Conservation (phyloP, 179 eudicot genomes). For the Spinacia oleracea region DNA sequence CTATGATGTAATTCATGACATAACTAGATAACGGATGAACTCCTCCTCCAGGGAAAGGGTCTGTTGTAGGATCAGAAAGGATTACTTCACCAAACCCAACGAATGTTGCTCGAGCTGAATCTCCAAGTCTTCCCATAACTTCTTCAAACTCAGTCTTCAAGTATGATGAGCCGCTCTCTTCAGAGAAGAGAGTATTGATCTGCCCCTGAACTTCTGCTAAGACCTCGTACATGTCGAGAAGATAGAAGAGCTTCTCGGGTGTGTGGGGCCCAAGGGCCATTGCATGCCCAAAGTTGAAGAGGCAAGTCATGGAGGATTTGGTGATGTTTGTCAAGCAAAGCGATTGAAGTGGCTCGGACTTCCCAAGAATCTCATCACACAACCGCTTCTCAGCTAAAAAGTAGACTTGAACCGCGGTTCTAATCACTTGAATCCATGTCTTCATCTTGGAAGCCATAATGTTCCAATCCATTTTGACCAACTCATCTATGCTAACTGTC, state of each 20-base stretch:
- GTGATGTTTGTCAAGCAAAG: slow-evolving; percentile 48
- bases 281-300: slow-evolving; percentile 78
- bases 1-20: slow-evolving; percentile 73
- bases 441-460: slow-evolving; percentile 51
- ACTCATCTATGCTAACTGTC: slow-evolving; percentile 58
- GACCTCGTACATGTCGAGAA: slow-evolving; percentile 72
- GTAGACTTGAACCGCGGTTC: slow-evolving; percentile 47
- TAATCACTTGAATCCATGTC: slow-evolving; percentile 56
- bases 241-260: slow-evolving; percentile 65
- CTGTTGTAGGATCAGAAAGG: slow-evolving; percentile 43
- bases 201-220: slow-evolving; percentile 45
- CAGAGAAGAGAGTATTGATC: slow-evolving; percentile 43
- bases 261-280: slow-evolving; percentile 52
- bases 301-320: slow-evolving; percentile 46
- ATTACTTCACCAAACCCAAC: slow-evolving; percentile 46
- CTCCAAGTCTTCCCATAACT: slow-evolving; percentile 50
- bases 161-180: slow-evolving; percentile 37
- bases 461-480: slow-evolving; percentile 56
- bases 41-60: slow-evolving; percentile 57
- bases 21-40: slow-evolving; percentile 66
- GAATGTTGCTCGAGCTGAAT: slow-evolving; percentile 51
- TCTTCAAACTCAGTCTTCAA: slow-evolving; percentile 51
- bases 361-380: slow-evolving; percentile 48
- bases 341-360: slow-evolving; percentile 29
- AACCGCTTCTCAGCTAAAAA: slow-evolving; percentile 56